These are phyloP conservation scores for Phycomyces nitens DNA, from an alignment of 192 early-diverging fungal species.

Conservation along the genomic window DNA sequence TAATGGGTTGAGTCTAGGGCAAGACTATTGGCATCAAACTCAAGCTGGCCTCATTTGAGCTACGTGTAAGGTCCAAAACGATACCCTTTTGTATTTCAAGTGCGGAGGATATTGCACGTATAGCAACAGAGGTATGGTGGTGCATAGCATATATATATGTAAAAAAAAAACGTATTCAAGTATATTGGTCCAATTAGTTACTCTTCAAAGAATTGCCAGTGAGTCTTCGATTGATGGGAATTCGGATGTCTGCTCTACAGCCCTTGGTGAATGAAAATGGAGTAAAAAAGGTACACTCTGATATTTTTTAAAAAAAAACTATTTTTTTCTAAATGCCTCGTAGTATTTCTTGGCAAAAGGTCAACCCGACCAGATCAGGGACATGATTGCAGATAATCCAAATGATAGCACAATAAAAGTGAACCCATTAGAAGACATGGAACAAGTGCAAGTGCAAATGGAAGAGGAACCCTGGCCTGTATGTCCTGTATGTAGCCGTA, in stretches of 20 bases:
- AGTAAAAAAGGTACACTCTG: constrained; percentile 28
- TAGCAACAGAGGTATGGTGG: constrained; percentile 24
- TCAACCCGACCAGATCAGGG: neutral
- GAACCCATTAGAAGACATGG: too few species aligned
- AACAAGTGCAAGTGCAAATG: neutral
- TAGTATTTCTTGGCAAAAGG: constrained; percentile 4
- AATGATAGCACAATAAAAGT: neutral
- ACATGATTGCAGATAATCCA: neutral
- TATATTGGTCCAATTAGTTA: constrained; percentile 20
- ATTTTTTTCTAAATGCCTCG: neutral
- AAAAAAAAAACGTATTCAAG: neutral
- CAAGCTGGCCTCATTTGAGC: constrained; percentile 41
- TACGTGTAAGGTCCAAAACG: constrained; percentile 41
- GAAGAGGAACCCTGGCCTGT: neutral
- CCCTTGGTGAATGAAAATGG: constrained; percentile 14
- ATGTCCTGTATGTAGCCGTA: constrained; percentile 23
- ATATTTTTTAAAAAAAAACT: neutral
- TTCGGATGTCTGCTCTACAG: constrained; percentile 33
- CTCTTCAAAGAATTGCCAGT: constrained; percentile 45
- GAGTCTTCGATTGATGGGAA: constrained; percentile 48
- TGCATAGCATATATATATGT: neutral
- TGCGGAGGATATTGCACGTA: constrained; percentile 29
- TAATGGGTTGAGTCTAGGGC: constrained; percentile 23
- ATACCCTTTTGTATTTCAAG: constrained; percentile 27
- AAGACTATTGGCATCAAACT: constrained; percentile 44